Base-by-base conservation (phyloP, 1,284 basidiomycete genomes). In the Microbotryum violaceum region DNA sequence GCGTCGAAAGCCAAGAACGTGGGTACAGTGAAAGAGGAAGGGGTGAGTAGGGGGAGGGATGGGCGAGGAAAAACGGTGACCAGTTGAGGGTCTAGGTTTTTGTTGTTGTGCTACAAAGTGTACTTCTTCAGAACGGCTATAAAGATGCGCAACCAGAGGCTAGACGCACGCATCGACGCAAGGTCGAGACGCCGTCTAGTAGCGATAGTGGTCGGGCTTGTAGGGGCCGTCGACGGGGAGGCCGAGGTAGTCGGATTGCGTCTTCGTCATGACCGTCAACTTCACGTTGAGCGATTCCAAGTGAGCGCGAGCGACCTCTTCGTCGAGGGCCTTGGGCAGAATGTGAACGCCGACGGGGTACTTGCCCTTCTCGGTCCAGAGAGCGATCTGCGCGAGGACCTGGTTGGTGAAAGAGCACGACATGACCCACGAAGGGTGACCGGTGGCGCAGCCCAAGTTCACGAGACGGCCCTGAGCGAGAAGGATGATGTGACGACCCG, bases 321-420 rank as follows among this genome's bases (percentile, higher is more conserved):
- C 94, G 75, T 99, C 94, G 71, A 97, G 87, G 68, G 88, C 85
- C 83, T 99, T 98, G 72, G 94, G 93, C 51, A 98, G 83, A 81
- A 94, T 91, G 82, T 94, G 91, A 61, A 94, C 91, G 70, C 91
- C 91, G 71, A 96, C 83, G 62, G 88, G 86, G 86, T 97, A 97
- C 66, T 72, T 71, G 75, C 84, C 82, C 48, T 87, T 86, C 72
- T 87, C 89, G 62, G 88, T 92, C 93, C 92, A 99, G 76, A 98
- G 86, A 31, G 91, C 94, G 73, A 99, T 97, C 81, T 98, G 94
- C 55, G 94, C 94, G 70, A 98, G 83, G 65, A 92, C 90, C 81
- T 99, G 94, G 84, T 98, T 98, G 77, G 91, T 81, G 83, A 99
- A 99, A 60, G 96, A 98, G 82, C 92, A 97, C 46, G 93, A 97